A percentile compares a stretch with the other conserved stretches of the same genome.
Conservation (phyloP, 192 early-diverging fungal species). For the Coemansia sp. region DNA sequence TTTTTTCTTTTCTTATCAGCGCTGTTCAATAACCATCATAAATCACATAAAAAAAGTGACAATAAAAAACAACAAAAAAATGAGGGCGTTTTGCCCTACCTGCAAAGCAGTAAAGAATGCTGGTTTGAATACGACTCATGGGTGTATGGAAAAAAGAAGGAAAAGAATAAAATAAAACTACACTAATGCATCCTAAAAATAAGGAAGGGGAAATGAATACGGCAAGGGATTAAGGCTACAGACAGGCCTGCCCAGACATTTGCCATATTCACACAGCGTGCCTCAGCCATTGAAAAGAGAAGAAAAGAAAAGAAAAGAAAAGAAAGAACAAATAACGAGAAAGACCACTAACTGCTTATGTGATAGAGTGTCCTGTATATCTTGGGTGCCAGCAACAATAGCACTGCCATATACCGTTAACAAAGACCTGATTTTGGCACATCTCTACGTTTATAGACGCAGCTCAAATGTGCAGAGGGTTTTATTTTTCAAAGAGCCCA, state of each 20-base stretch:
- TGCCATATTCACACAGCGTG: neutral
- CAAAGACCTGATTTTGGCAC: neutral
- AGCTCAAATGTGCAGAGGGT: neutral
- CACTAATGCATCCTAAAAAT: too few species aligned
- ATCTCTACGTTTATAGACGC: neutral
- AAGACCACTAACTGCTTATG: neutral
- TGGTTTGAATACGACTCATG: neutral
- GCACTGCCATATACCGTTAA: neutral
- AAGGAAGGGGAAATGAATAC: neutral
- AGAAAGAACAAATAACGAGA: neutral
- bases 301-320: neutral
- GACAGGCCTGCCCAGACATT: neutral
- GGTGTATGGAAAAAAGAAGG: neutral
- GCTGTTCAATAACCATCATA: slow-evolving; percentile 4
- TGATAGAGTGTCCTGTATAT: neutral
- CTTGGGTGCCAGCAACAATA: neutral
- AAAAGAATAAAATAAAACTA: too few species aligned
- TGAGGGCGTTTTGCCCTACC: neutral
- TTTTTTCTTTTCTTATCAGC: neutral
- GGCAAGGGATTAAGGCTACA: neutral
- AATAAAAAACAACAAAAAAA: neutral
- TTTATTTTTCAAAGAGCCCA: neutral
- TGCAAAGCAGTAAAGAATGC: slow-evolving; percentile 12
- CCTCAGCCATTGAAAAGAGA: neutral
- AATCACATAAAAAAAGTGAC: slow-evolving; percentile 11